phyloP scores from a whole-genome alignment of 495 filamentous ascomycete genomes.

The Xylaria curta region DNA sequence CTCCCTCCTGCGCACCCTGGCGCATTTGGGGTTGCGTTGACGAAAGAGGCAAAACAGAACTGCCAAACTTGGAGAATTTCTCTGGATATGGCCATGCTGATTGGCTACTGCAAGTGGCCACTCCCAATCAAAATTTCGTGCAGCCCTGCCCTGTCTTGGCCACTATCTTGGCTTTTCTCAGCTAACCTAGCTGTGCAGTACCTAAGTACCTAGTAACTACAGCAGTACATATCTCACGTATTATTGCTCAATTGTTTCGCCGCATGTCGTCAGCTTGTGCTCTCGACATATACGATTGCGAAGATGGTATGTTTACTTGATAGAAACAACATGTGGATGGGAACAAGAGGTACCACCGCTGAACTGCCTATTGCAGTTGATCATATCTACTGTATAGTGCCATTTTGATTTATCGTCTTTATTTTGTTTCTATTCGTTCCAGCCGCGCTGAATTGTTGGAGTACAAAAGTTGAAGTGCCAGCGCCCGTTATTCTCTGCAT shows the following conservation, averaged over 20 bases:
- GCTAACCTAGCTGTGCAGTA: background rate
- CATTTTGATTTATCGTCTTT: background rate
- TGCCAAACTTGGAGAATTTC: conserved; percentile 25
- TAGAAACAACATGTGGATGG: background rate
- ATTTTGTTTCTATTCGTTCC: background rate
- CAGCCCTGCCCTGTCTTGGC: conserved; percentile 22
- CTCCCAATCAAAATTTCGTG: background rate
- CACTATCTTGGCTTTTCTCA: conserved; percentile 24
- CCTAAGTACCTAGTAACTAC: background rate
- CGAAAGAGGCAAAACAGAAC: conserved; percentile 21
- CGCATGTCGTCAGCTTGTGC: conserved; percentile 16
- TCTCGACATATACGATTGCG: background rate
- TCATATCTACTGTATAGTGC: background rate
- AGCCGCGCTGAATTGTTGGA: background rate
- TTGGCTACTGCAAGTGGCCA: conserved; percentile 9
- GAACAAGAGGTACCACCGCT: background rate
- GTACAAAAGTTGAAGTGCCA: background rate
- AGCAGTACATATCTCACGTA: background rate
- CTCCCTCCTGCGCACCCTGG: background rate
- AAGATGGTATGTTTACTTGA: background rate
- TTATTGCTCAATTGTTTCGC: conserved; percentile 17
- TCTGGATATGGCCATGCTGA: conserved; percentile 19
- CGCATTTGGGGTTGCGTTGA: conserved; percentile 5
- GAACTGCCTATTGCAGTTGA: background rate
- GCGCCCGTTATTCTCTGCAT: background rate